Evolutionary conservation across 805 yeast species (phyloP), one percentile per base, ranked within the genome.

Genomic region (Kodamaea lidongshanica): DNA sequence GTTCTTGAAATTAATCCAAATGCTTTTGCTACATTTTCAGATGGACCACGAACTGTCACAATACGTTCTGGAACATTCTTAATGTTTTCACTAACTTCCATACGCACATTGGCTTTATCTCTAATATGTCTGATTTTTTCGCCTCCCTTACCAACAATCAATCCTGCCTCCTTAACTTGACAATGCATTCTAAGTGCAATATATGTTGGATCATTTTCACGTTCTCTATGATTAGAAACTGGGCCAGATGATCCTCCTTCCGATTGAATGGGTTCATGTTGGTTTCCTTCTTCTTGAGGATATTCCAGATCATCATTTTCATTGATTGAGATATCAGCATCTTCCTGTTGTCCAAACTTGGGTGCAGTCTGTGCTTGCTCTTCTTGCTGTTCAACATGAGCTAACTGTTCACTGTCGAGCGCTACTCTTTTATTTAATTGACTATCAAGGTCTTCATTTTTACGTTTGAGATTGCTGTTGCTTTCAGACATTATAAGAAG

Each of bases 91-190:
- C 83, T 74, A 9, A 82, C 84, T 44, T 76, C 74, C 25, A 84
- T 67, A 40, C 80, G 65, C 6, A 83, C 79, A 32, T 65, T 65
- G 3, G 89, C 76, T 28, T 64, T 62, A 7, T 70, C 77, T 42
- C 83, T 74, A 32, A 83, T 70, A 37, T 67, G 77, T 24, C 71
- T 66, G 28, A 83, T 80, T 10, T 68, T 72, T 34, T 78, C 85
- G n/a, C 94, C 94, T 33, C 79, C 80, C 42, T 78, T 79, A 0
- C 94, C 94, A 10, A 83, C 89, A 26, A 83, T 65, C 12, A 71
- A 53, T 3, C 83, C 76, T 1, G 94, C 88, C 46, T 84, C 88
- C 42, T 74, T 79, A 10, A 79, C 82, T 3, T 74, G 70, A 42
- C 88, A 79, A 29, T 79, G 65, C 84, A 83, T 79, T 39, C 94